Percentiles rank a stretch among this genome's conserved stretches.
Evolutionary conservation across 2,329 filamentous ascomycete species (phyloP).

Genomic region (Fonsecaea nubica): DNA sequence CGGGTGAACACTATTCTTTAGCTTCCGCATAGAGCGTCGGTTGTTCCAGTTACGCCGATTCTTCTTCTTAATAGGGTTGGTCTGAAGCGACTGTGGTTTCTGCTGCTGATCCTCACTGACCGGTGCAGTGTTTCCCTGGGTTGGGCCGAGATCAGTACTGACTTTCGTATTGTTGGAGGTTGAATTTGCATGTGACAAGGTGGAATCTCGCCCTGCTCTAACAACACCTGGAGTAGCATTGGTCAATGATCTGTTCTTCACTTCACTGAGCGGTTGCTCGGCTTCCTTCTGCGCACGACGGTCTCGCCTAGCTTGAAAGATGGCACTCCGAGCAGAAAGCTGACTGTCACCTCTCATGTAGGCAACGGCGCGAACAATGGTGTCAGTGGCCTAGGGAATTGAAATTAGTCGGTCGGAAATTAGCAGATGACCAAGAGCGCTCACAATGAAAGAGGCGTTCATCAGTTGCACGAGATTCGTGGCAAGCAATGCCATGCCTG

Average conservation of each 20-base stretch:
- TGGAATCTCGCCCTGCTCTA: not conserved
- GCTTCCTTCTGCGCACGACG: slow-evolving; percentile 13
- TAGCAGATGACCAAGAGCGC: not conserved
- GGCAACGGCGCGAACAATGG: slow-evolving; percentile 21
- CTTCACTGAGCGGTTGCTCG: not conserved
- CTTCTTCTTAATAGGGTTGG: slow-evolving; percentile 15
- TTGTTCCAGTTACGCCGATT: slow-evolving; percentile 4
- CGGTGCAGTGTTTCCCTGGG: slow-evolving; percentile 6
- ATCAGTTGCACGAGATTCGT: slow-evolving; percentile 24
- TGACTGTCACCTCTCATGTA: slow-evolving; percentile 23
- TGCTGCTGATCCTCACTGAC: slow-evolving; percentile 4
- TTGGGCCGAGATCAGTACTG: not conserved
- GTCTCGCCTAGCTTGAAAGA: slow-evolving; percentile 11
- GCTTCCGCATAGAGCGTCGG: slow-evolving; percentile 8
- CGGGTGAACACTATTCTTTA: not conserved
- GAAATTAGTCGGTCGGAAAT: not conserved
- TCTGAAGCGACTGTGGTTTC: not conserved
- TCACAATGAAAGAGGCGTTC: slow-evolving; percentile 26
- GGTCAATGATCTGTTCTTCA: not conserved
- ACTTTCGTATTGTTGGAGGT: not conserved
- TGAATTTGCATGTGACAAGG: not conserved
- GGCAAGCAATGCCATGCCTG: slow-evolving; percentile 13
- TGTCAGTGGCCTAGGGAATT: slow-evolving; percentile 19
- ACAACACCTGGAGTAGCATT: not conserved
- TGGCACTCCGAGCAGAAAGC: slow-evolving; percentile 9